These are phyloP conservation scores for Populus simonii DNA, from an alignment of 345 rosid genomes.

Conservation along the genomic window DNA sequence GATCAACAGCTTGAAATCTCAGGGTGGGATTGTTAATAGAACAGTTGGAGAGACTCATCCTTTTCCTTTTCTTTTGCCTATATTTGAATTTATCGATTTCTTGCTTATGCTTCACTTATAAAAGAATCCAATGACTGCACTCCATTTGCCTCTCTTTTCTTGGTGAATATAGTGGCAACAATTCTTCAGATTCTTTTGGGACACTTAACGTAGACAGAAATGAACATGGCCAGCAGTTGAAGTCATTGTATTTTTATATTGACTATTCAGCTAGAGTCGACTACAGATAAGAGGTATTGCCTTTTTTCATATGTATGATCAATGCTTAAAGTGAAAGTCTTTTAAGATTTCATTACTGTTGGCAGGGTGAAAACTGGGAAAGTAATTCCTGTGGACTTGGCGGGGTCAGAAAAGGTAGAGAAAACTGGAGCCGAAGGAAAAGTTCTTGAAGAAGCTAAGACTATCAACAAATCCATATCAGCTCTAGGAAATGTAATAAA, in stretches of 20 bases:
- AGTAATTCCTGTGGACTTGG: constrained; percentile 78
- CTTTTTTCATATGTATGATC: neutral
- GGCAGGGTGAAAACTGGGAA: constrained; percentile 62
- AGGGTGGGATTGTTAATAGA: constrained; percentile 78
- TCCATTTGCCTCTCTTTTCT: neutral
- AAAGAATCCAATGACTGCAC: neutral
- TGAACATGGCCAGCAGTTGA: constrained; percentile 93
- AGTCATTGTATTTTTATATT: constrained; percentile 75
- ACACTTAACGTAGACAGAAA: constrained; percentile 50
- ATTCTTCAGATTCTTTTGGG: constrained; percentile 16
- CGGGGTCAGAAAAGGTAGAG: constrained; percentile 93
- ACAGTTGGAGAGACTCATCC: constrained; percentile 95
- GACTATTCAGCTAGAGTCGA: constrained; percentile 51
- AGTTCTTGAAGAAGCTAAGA: constrained; percentile 91
- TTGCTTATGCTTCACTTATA: neutral
- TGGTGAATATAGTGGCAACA: neutral
- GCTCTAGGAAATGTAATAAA: constrained; percentile 82
- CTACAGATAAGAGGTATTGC: constrained; percentile 52
- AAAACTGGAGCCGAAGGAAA: constrained; percentile 96
- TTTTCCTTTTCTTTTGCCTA: neutral
- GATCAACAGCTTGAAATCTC: constrained; percentile 31
- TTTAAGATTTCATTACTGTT: constrained; percentile 12
- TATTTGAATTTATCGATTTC: neutral
- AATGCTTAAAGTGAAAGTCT: neutral
- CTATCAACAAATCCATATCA: constrained; percentile 87